These are phyloP conservation scores for Epichloe glyceriae DNA, from an alignment of 2,329 filamentous ascomycete species.

Conservation along the genomic window DNA sequence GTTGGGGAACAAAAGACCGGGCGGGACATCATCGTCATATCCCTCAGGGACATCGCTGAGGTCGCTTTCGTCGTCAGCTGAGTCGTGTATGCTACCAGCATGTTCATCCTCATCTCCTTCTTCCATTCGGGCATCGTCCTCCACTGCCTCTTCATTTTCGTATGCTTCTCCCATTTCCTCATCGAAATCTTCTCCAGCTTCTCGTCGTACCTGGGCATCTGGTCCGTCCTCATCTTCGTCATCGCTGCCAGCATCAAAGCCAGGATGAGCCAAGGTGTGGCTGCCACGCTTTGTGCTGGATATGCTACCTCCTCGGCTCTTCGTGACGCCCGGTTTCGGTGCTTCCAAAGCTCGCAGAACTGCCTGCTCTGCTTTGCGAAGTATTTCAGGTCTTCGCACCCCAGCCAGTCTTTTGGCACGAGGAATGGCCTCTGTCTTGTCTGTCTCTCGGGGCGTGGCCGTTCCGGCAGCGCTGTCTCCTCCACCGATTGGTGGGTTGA, in stretches of 20 bases:
- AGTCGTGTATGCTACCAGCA: slow-evolving; percentile 47
- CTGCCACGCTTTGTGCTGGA: slow-evolving; percentile 36
- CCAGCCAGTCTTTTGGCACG: slow-evolving; percentile 27
- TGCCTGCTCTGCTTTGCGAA: slow-evolving; percentile 49
- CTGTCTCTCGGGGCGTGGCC: slow-evolving; percentile 23
- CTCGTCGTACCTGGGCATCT: slow-evolving; percentile 25
- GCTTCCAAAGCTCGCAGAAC: slow-evolving; percentile 38
- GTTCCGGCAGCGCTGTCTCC: slow-evolving; percentile 23
- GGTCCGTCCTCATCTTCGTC: slow-evolving; percentile 28
- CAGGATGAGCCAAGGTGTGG: slow-evolving; percentile 23
- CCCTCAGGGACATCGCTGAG: slow-evolving; percentile 50
- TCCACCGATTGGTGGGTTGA: slow-evolving; percentile 29
- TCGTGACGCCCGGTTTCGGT: slow-evolving; percentile 28
- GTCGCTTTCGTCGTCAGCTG: slow-evolving; percentile 56
- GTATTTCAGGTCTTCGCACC: slow-evolving; percentile 42
- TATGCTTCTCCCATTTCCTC: slow-evolving; percentile 32
- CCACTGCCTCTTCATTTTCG: slow-evolving; percentile 15
- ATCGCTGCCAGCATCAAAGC: slow-evolving; percentile 26
- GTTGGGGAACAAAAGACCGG: slow-evolving; percentile 40
- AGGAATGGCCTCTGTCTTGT: slow-evolving; percentile 28
- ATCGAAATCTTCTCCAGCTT: slow-evolving; percentile 20
- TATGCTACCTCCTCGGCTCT: slow-evolving; percentile 37
- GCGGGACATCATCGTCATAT: slow-evolving; percentile 44
- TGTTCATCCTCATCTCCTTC: slow-evolving; percentile 18
- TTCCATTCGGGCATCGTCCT: slow-evolving; percentile 17